A percentile compares a stretch with the other conserved stretches of the same genome.
These are phyloP conservation scores for Suillus cothurnatus DNA, from an alignment of 768 basidiomycete species.

Conservation along the genomic window DNA sequence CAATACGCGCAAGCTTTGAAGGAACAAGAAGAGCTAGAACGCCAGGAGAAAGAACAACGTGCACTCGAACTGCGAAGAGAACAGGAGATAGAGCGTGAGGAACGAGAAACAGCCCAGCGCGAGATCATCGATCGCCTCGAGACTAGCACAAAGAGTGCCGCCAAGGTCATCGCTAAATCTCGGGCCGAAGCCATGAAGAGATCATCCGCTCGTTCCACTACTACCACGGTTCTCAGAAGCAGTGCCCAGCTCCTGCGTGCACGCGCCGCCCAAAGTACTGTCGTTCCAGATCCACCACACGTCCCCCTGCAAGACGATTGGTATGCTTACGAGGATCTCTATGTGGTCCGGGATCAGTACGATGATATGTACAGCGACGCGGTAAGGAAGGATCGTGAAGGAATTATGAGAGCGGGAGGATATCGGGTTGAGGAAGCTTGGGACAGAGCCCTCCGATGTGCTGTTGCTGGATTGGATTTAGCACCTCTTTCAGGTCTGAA, in stretches of 20 bases:
- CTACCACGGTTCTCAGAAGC: conserved; percentile 41
- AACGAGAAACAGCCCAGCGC: conserved; percentile 67
- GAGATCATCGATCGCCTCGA: conserved; percentile 84
- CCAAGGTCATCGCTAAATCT: conserved; percentile 68
- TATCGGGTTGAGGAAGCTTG: conserved; percentile 83
- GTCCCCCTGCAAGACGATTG: conserved; percentile 76
- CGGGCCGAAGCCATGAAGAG: conserved; percentile 66
- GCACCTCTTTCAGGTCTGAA: conserved; percentile 44
- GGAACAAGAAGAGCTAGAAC: conserved; percentile 82
- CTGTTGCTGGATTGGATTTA: conserved; percentile 74
- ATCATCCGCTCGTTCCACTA: conserved; percentile 53
- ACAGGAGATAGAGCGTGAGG: conserved; percentile 78
- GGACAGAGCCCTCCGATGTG: conserved; percentile 75
- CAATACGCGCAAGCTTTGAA: conserved; percentile 69
- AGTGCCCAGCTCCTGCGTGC: conserved; percentile 57
- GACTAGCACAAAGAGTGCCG: conserved; percentile 71
- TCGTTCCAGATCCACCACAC: conserved; percentile 80
- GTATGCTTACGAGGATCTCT: conserved; percentile 76
- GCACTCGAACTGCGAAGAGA: conserved; percentile 65
- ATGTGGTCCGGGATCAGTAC: conserved; percentile 57
- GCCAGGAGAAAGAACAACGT: conserved; percentile 67
- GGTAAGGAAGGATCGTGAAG: conserved; percentile 73
- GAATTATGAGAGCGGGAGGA: conserved; percentile 82
- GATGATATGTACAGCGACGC: conserved; percentile 76
- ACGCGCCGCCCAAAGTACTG: conserved; percentile 63